Conservation (phyloP, 2,329 filamentous ascomycete species). For the Phaeosphaeria sp. region DNA sequence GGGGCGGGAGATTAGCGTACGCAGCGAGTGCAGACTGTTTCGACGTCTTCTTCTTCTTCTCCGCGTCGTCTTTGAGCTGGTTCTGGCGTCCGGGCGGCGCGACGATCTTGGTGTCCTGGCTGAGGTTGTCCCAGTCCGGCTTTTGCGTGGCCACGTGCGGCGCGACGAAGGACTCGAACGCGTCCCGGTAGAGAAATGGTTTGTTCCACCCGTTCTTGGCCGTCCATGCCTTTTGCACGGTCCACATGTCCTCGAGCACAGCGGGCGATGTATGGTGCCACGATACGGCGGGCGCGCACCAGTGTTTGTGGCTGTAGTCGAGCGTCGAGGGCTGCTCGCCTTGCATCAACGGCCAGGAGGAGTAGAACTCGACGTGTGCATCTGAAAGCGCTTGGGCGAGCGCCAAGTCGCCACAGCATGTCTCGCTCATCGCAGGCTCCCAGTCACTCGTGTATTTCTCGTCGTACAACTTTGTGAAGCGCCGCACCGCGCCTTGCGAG, state of each 20-base stretch:
- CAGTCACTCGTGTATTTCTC: slow-evolving; percentile 40
- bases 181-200: slow-evolving; percentile 43
- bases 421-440: slow-evolving; percentile 38
- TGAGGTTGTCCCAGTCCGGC: slow-evolving; percentile 45
- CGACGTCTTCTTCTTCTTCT: slow-evolving; percentile 6
- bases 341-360: slow-evolving; percentile 53
- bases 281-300: slow-evolving; percentile 52
- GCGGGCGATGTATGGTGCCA: slow-evolving; percentile 41
- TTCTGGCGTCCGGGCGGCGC: slow-evolving; percentile 23
- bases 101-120: slow-evolving; percentile 23
- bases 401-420: slow-evolving; percentile 49
- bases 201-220: slow-evolving; percentile 36
- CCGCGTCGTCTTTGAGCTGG: slow-evolving; percentile 16
- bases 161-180: slow-evolving; percentile 38
- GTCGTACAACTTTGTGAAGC: slow-evolving; percentile 40
- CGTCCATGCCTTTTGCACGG: slow-evolving; percentile 43
- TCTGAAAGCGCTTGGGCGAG: slow-evolving; percentile 44
- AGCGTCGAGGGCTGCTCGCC: slow-evolving; percentile 50
- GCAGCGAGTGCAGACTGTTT: neutral
- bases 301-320: slow-evolving; percentile 48
- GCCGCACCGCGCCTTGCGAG: slow-evolving; percentile 48
- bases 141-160: slow-evolving; percentile 37
- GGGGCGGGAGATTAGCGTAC: neutral
- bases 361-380: slow-evolving; percentile 44
- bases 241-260: slow-evolving; percentile 38